Conservation (phyloP, 1,284 basidiomycete species). For the Cryptococcus neoformans region DNA sequence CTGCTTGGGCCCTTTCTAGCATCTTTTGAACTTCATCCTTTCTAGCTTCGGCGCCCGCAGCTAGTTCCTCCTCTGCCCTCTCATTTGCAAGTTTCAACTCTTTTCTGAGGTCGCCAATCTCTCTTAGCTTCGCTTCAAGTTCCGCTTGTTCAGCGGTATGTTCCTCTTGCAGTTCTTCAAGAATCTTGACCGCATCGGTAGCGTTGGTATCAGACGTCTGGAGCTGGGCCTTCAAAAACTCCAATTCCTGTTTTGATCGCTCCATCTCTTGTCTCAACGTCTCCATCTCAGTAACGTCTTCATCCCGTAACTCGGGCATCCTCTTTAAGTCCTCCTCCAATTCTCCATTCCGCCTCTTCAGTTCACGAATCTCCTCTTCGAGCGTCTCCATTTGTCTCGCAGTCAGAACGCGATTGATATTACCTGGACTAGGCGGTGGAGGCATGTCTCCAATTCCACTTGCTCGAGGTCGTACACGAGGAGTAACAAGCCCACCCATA, state of each 20-base stretch:
- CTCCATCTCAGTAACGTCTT: conserved; percentile 22
- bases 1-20: conserved; percentile 37
- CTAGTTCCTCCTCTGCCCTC: conserved; percentile 39
- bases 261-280: conserved; percentile 33
- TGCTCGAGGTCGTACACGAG: conserved; percentile 34
- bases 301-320: conserved; percentile 16
- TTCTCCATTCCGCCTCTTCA: conserved; percentile 35
- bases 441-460: conserved; percentile 45
- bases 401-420: conserved; percentile 20
- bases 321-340: conserved; percentile 25
- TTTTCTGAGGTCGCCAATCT: conserved; percentile 36
- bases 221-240: conserved; percentile 30
- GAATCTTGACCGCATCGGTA: conserved; percentile 29
- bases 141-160: conserved; percentile 25
- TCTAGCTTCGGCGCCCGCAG: conserved; percentile 49
- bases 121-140: conserved; percentile 29
- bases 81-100: conserved; percentile 42
- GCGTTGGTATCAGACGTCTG: conserved; percentile 39
- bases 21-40: conserved; percentile 43
- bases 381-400: conserved; percentile 42
- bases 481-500: conserved; percentile 40
- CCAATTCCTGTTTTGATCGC: conserved; percentile 25
- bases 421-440: conserved; percentile 48
- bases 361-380: conserved; percentile 42
- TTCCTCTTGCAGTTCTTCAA: conserved; percentile 36